These are phyloP conservation scores for Cladosporium halotolerans DNA, from an alignment of 2,329 filamentous ascomycete species.

Conservation along the genomic window DNA sequence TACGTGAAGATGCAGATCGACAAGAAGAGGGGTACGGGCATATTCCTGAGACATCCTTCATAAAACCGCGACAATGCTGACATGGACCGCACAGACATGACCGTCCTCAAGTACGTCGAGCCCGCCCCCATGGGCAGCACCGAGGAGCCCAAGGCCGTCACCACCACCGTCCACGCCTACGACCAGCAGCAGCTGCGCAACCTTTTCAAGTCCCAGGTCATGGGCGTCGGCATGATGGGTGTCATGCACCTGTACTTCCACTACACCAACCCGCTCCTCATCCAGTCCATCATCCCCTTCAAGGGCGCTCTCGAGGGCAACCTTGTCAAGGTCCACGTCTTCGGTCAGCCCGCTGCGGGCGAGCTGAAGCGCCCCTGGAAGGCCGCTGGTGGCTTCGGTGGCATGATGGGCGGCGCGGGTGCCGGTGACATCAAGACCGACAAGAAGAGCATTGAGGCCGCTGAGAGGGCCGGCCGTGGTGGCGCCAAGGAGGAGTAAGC, in stretches of 20 bases:
- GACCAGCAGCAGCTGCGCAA: constrained; percentile 78
- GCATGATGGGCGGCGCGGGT: constrained; percentile 54
- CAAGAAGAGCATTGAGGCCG: constrained; percentile 51
- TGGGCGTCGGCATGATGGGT: constrained; percentile 96
- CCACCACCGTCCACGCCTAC: constrained; percentile 94
- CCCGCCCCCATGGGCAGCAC: constrained; percentile 85
- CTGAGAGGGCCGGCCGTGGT: constrained; percentile 45
- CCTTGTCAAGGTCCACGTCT: constrained; percentile 90
- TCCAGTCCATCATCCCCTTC: constrained; percentile 96
- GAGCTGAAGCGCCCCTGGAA: constrained; percentile 97
- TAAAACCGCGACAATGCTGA: constrained; percentile 1
- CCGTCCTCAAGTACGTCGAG: constrained; percentile 97
- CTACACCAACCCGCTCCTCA: constrained; percentile 97
- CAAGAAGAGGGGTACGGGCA: constrained; percentile 85
- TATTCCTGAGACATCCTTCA: neutral
- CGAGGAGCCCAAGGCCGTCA: constrained; percentile 93
- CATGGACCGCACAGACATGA: constrained; percentile 63
- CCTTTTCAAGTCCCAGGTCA: constrained; percentile 83
- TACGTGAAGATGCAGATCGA: constrained; percentile 82
- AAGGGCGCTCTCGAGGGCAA: constrained; percentile 95
- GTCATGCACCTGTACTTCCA: constrained; percentile 99
- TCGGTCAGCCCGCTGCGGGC: constrained; percentile 76
- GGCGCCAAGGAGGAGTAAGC: constrained; percentile 48
- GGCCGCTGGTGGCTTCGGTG: constrained; percentile 74
- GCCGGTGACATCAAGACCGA: constrained; percentile 76